Percentiles rank a stretch among this genome's conserved stretches.
Evolutionary conservation across 2,329 filamentous ascomycete species (phyloP).

Genomic region (Aurifilum marmelostoma): DNA sequence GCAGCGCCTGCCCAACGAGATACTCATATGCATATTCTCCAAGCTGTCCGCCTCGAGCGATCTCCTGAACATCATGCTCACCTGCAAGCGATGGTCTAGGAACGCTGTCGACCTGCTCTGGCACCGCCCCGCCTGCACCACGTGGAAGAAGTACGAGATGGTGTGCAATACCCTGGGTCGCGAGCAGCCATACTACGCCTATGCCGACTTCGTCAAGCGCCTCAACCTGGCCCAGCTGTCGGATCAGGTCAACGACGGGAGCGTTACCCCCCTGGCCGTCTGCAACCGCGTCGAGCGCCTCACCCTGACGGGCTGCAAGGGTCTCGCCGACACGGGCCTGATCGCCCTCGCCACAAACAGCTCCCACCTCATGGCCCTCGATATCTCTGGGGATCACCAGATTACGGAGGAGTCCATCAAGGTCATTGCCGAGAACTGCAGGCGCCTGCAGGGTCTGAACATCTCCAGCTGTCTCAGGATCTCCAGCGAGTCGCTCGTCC

Average conservation of each 20-base stretch:
- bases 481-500: slow-evolving; percentile 82
- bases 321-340: slow-evolving; percentile 82
- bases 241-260: slow-evolving; percentile 81
- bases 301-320: slow-evolving; percentile 86
- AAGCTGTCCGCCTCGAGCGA: slow-evolving; percentile 78
- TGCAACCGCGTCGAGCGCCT: slow-evolving; percentile 93
- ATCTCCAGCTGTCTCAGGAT: slow-evolving; percentile 84
- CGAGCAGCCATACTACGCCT: slow-evolving; percentile 80
- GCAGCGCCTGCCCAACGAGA: slow-evolving; percentile 85
- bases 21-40: slow-evolving; percentile 89
- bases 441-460: slow-evolving; percentile 87
- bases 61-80: slow-evolving; percentile 85
- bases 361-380: slow-evolving; percentile 80
- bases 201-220: slow-evolving; percentile 87
- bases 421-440: slow-evolving; percentile 79
- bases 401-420: slow-evolving; percentile 82
- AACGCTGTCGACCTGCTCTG: slow-evolving; percentile 93
- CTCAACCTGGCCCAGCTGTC: slow-evolving; percentile 85
- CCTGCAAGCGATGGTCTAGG: slow-evolving; percentile 90
- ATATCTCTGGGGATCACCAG: slow-evolving; percentile 83
- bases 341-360: slow-evolving; percentile 80
- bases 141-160: slow-evolving; percentile 77
- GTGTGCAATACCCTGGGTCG: slow-evolving; percentile 80
- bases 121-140: slow-evolving; percentile 90
- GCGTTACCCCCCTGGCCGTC: slow-evolving; percentile 75